Evolutionary conservation across 1,284 basidiomycete genomes (phyloP), one percentile per base, ranked within the genome.

Genomic region (Thecaphora thlaspeos): DNA sequence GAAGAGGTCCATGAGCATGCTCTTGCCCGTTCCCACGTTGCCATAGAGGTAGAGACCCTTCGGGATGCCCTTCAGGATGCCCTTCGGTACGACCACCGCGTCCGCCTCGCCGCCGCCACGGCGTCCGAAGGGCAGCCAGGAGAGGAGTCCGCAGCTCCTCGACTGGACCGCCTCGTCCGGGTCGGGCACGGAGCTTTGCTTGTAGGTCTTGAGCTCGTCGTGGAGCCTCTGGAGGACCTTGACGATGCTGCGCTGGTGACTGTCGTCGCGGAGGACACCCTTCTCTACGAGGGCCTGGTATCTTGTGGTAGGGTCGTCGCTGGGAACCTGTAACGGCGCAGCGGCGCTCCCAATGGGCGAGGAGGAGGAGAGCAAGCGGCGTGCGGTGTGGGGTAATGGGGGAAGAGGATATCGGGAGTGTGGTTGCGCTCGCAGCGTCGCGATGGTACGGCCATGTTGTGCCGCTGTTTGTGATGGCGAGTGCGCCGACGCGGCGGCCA

Each of bases 1-100:
- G 80, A 98, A 95, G 18, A 98, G 82, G 79, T 99, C 95, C 95
- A 99, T 99, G 60, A 99, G 86, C 93, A 98, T 97, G 90, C 83
- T 70, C 49, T 82, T 82, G 22, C 95, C 94, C 4, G 93, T 97
- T 0, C 94, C 94, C 50, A 98, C 95, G 65, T 92, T 90, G 36
- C 95, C 95, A 77, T 90, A 92, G n/a, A 99, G 86, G 79, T 99
- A 98, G 22, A 98, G 82, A 12, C 93, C 91, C 67, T 88, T 88
- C 0, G 93, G 94, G 1, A 85, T 82, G 44, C 83, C 77, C 19
- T 82, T 54, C 45, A 28, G 5, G 14, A 43, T 30, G 7, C 43
- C n/a, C 18, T 43, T 22, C 15, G 52, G 47, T 12, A 60, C 60
- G 4, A 46, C 34, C 5, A 37, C 43, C 30, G 46, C 43, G 37